phyloP scores from a whole-genome alignment of 768 basidiomycete genomes.

The Suillus cothurnatus region DNA sequence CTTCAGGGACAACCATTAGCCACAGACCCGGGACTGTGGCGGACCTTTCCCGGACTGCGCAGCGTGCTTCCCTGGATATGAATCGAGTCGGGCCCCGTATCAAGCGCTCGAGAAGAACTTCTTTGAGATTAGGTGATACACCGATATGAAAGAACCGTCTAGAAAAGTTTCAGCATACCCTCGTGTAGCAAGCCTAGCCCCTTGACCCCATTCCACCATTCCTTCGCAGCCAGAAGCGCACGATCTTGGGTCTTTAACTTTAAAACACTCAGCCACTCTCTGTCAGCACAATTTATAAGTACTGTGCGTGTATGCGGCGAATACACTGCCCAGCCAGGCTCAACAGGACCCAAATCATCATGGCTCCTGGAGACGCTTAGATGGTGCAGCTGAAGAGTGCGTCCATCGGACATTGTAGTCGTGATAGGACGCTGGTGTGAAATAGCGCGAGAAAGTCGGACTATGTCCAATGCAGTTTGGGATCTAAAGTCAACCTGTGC shows the following conservation, averaged over 20 bases:
- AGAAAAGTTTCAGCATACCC: constrained; percentile 8
- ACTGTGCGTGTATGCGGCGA: constrained; percentile 42
- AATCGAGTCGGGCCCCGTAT: neutral
- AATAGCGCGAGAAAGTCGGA: constrained; percentile 61
- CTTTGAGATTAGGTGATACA: neutral
- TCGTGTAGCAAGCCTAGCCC: constrained; percentile 30
- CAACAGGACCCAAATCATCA: constrained; percentile 17
- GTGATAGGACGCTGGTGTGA: constrained; percentile 57
- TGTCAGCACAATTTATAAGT: constrained; percentile 56
- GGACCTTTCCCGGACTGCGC: neutral
- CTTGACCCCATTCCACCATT: constrained; percentile 80
- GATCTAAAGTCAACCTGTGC: constrained; percentile 56
- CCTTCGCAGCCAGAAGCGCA: constrained; percentile 52
- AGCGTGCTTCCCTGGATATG: neutral
- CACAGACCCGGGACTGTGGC: no score
- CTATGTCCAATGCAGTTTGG: constrained; percentile 59
- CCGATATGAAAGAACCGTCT: neutral
- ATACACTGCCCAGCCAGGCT: constrained; percentile 48
- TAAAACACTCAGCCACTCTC: constrained; percentile 53
- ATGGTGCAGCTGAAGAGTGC: constrained; percentile 45
- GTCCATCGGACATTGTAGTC: constrained; percentile 36
- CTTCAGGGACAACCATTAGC: neutral
- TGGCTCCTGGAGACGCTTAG: constrained; percentile 17
- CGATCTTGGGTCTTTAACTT: constrained; percentile 65
- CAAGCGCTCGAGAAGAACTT: neutral